Evolutionary conservation across 257 asterid species (phyloP), one percentile per base, ranked within the genome.

Genomic region (Salvia miltiorrhiza): DNA sequence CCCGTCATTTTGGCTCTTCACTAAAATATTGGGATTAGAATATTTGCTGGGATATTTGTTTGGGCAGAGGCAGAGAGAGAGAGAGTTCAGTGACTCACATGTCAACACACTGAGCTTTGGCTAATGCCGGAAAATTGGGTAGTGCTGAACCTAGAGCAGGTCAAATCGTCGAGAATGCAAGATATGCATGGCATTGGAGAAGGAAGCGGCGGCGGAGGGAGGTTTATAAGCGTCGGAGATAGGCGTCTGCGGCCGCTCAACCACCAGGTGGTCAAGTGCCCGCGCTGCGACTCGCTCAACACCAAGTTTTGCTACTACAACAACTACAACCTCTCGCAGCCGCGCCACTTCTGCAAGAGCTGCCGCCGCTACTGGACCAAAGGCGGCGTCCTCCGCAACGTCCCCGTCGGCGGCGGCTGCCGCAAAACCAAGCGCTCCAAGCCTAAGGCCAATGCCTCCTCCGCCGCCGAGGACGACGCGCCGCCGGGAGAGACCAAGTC

Each of bases 341-440:
- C 98, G 16, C 88, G 98, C 2, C 89, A 92, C 85, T 92, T 86
- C 75, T 92, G 98, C 79, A 92, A 92, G 78, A 80, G 79, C 82
- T 89, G 98, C 81, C 87, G 96, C 37, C 78, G 97, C 20, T 92
- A 92, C 79, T 92, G 98, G 98, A 92, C 98, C 17, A 89, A 89
- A 78, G 96, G 98, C 74, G 98, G 98, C 58, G 92, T 92, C 41
- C 95, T 91, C 50, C 95, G 97, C 40, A 92, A 76, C 89, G 96
- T 92, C 43, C 96, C 97, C 23, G 90, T 92, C 33, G 97, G 97
- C 6, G 97, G 97, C 21, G 92, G 97, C 9, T 91, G 96, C 88
- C 85, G 98, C 69, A 92, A 92, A n/a, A 59, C 88, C 56, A 89
- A 87, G 63, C 94, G 98, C 9, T 74, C 90, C 4, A 89, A 82